These are phyloP conservation scores for Cystobasidiaceae sp. DNA, from an alignment of 1,284 basidiomycete genomes.

Conservation along the genomic window DNA sequence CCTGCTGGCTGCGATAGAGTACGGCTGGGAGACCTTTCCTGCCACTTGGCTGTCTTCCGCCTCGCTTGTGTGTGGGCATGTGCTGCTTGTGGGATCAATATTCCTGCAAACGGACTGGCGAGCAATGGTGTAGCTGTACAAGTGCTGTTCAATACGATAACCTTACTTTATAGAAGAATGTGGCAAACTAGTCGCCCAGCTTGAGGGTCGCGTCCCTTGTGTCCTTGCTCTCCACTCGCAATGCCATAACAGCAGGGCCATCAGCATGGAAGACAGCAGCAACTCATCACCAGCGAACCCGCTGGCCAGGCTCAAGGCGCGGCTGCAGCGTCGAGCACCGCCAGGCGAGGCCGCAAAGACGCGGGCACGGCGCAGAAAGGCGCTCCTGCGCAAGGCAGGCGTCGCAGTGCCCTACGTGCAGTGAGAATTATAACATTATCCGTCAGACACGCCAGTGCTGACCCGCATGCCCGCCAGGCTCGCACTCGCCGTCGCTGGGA, in stretches of 20 bases:
- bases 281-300: not conserved
- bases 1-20: slow-evolving; percentile 65
- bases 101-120: not conserved
- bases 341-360: slow-evolving; percentile 12
- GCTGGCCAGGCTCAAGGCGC: not conserved
- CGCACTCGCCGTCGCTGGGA: slow-evolving; percentile 36
- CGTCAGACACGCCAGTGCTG: not conserved
- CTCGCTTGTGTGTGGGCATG: not conserved
- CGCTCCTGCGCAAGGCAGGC: slow-evolving; percentile 1
- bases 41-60: slow-evolving; percentile 67
- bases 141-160: not conserved
- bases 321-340: not conserved
- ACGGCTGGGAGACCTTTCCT: slow-evolving; percentile 81
- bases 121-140: not conserved
- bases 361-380: not conserved
- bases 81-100: not conserved
- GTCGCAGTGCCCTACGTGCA: slow-evolving; percentile 7
- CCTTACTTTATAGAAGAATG: not conserved
- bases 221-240: not conserved
- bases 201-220: no score
- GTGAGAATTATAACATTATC: not conserved
- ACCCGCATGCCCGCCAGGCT: slow-evolving; percentile 25
- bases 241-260: not conserved
- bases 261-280: not conserved
- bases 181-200: no score